Conservation (phyloP, 140 eudicot genomes). For the Flaveria floridana region DNA sequence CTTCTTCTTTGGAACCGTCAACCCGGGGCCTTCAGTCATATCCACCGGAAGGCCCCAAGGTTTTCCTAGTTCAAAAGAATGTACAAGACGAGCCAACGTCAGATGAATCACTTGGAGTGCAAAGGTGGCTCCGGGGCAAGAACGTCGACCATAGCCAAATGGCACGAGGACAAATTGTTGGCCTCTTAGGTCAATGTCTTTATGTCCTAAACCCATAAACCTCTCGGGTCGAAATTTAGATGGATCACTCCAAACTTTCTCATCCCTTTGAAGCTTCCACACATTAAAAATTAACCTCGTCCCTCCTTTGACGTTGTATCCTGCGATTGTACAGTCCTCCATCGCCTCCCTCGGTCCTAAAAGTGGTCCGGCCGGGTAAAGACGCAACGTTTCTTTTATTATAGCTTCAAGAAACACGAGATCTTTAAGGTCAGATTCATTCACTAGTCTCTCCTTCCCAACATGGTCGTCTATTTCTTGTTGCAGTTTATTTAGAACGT, state of each 20-base stretch:
- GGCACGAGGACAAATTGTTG: neutral
- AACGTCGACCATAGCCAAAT: neutral
- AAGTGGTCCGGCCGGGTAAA: constrained; percentile 31
- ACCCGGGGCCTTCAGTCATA: constrained; percentile 37
- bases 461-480: constrained; percentile 23
- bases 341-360: constrained; percentile 33
- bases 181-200: neutral
- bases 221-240: neutral
- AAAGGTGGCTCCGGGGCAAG: neutral
- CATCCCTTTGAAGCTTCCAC: constrained; percentile 39
- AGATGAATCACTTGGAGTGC: neutral
- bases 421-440: constrained; percentile 29
- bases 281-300: constrained; percentile 31
- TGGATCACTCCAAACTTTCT: constrained; percentile 28
- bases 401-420: constrained; percentile 30
- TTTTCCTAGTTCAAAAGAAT: neutral
- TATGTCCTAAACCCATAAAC: neutral
- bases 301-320: constrained; percentile 30
- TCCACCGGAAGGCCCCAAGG: neutral
- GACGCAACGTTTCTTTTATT: constrained; percentile 27
- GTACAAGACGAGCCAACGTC: neutral
- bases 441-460: constrained; percentile 32
- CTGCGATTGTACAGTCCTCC: constrained; percentile 28
- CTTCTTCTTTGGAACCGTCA: constrained; percentile 31
- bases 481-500: constrained; percentile 11